Evolutionary conservation across 176 grass and related monocot species (phyloP).

Genomic region (Eragrostis nindensis): DNA sequence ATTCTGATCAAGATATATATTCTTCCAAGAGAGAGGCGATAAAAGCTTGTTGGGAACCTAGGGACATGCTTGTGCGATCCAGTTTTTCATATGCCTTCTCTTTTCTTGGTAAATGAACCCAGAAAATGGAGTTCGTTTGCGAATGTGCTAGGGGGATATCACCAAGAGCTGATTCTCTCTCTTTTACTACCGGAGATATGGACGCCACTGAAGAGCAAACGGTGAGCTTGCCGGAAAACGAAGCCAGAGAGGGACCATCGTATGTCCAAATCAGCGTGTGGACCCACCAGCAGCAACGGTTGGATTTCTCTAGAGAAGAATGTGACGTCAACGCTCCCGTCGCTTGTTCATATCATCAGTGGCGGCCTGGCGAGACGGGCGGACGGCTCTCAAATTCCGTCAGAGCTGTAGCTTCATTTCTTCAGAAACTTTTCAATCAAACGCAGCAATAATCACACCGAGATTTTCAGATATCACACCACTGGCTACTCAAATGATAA

Average conservation of each 20-base stretch:
- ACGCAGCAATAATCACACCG: too few species aligned
- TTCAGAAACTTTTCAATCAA: too few species aligned
- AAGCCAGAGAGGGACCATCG: slow-evolving; percentile 11
- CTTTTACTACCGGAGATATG: background rate
- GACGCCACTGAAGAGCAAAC: background rate
- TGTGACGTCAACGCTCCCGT: background rate
- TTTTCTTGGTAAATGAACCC: background rate
- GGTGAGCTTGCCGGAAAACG: background rate
- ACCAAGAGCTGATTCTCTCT: slow-evolving; percentile 4
- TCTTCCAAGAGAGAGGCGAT: too few species aligned
- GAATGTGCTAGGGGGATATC: background rate
- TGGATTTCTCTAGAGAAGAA: slow-evolving; percentile 33
- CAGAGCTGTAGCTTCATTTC: too few species aligned
- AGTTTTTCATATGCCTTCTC: background rate
- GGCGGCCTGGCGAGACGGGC: too few species aligned
- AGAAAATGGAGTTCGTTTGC: background rate
- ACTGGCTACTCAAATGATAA: too few species aligned
- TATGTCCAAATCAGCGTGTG: background rate
- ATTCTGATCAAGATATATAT: background rate
- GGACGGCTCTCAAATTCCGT: too few species aligned
- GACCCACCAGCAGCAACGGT: background rate
- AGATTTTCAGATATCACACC: too few species aligned
- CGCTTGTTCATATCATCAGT: too few species aligned
- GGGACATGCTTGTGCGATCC: background rate
- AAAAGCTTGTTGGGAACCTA: too few species aligned